Evolutionary conservation across 2,329 filamentous ascomycete species (phyloP), one percentile per base, ranked within the genome.

Genomic region (Monilinia vaccinii-corymbosi): DNA sequence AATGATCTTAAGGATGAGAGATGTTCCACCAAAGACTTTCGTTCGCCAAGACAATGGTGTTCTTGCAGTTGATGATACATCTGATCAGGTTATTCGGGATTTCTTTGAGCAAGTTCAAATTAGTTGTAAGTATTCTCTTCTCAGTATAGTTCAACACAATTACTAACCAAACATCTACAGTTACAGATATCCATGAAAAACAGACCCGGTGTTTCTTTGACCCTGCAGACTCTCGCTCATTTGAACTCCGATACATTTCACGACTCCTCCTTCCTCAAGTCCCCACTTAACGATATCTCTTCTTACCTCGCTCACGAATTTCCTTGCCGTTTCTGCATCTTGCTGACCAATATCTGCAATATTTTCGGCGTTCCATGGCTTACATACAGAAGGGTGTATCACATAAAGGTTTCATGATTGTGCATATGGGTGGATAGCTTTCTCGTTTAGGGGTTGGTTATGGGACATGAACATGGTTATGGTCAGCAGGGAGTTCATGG

Each of bases 1-100:
- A 69, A 84, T 86, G 81, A 76, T 87, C 4, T 71, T 86, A 11
- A 75, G 75, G n/a, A 85, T 85, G 59, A 77, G 84, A 44, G 80
- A 81, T 62, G 79, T 81, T 0, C 75, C 85, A 6, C 84, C 84
- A 1, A 78, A 78, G 63, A 82, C 80, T 0, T 69, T 73, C 28
- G 68, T 72, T 32, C 73, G 76, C 11, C 51, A 32, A 1, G 73
- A 73, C 0, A 75, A 82, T 55, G 79, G 78, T 2, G 78, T 80
- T 56, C 72, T 72, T 18, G 61, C 62, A 16, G 63, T 61, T 23
- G 62, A 66, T 36, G 45, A 77, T 0, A 40, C 44, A 23, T 16
- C 32, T 25, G 72, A 76, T 48, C 75, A 76, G 10, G 69, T 72
- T 1, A 71, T 82, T 32, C 70, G 71, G 38, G 73, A 74, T 28